Evolutionary conservation across 305 asterid species (phyloP).

Genomic region (Rubia peregrina): DNA sequence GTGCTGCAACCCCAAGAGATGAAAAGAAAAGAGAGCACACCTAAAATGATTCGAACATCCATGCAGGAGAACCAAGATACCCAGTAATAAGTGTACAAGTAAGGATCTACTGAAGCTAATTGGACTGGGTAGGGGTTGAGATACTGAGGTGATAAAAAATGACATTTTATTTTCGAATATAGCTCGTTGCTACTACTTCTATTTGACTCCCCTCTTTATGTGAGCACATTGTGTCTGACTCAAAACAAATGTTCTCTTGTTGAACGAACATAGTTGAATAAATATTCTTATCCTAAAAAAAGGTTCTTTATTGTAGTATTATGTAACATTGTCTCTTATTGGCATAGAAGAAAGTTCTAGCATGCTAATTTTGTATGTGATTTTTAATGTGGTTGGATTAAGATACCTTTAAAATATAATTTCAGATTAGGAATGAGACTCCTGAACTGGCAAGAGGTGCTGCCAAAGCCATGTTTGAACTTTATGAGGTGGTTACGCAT

Average conservation of each 20-base stretch:
- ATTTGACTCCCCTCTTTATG: neutral
- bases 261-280: neutral
- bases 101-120: neutral
- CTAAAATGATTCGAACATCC: neutral
- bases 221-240: neutral
- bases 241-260: neutral
- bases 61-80: neutral
- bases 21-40: neutral
- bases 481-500: slow-evolving; percentile 90
- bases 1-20: neutral
- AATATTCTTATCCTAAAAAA: neutral
- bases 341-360: neutral
- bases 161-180: neutral
- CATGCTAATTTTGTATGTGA: neutral
- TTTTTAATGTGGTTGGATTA: neutral
- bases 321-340: neutral
- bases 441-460: slow-evolving; percentile 94
- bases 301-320: neutral
- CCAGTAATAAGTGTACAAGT: neutral
- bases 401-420: slow-evolving; percentile 2
- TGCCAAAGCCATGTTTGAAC: slow-evolving; percentile 75
- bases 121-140: neutral
- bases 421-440: slow-evolving; percentile 66
- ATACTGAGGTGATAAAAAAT: neutral
- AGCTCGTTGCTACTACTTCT: neutral